Evolutionary conservation across 140 eudicot genomes (phyloP), one percentile per base, ranked within the genome.

Genomic region (Stevia rebaudiana): DNA sequence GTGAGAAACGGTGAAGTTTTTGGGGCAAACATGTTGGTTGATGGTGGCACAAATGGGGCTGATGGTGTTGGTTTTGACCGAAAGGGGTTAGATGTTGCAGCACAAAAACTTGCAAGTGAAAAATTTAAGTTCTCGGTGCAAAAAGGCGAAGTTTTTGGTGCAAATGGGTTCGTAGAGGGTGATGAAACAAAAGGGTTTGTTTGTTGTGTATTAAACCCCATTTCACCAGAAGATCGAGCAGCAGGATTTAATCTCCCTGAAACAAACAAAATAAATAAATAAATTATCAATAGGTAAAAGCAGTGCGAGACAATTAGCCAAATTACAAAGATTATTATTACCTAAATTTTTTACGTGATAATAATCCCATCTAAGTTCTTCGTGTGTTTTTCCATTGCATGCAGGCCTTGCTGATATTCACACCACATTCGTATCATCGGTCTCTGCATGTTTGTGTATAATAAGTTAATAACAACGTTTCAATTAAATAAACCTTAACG

Each of bases 301-400:
- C 12, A 13, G 31, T 28, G 39, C 16, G 10, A 0, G 39, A n/a
- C n/a, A n/a, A n/a, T n/a, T n/a, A n/a, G n/a, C n/a, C n/a, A 37
- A 24, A 30, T 28, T 18, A 18, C n/a, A 43, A 57, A 11, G 12
- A 46, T 18, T 66, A 46, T 18, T 66, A 55, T 35, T 67, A 92
- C 99, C 97, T 88, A 88, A 88, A 65, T 94, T 95, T 57, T 94
- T 94, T 53, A 37, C 56, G 68, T 92, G 99, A 78, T 88, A 85
- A 70, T 92, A 97, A 76, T 92, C 99, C 99, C 99, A 92, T 63
- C 99, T 81, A 42, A 92, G 87, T 74, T 92, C 99, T 76, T 92
- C 99, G 18, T 88, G 97, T 75, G 88, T 83, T 75, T 88, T 92
- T 8, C 85, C 97, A 76, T 88, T 92, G 85, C 85, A 85, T 44